A percentile compares a stretch with the other conserved stretches of the same genome.
Evolutionary conservation across 345 rosid species (phyloP).

Genomic region (Brassica incana): DNA sequence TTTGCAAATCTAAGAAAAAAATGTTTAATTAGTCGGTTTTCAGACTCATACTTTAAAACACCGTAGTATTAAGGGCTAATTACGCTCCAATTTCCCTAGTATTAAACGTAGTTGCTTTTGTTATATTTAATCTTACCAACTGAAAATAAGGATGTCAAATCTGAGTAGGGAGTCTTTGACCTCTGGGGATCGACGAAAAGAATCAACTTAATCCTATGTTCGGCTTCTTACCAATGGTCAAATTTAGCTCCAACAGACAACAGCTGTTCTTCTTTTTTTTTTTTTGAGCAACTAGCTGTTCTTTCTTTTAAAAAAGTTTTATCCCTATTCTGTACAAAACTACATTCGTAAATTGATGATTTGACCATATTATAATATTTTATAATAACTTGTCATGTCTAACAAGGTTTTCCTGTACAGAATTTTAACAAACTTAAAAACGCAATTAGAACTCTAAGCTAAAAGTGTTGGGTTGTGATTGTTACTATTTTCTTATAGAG

Average conservation of each 20-base stretch:
- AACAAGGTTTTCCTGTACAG: neutral
- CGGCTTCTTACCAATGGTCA: constrained; percentile 38
- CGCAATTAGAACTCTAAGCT: neutral
- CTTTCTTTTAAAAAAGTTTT: neutral
- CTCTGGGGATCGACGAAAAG: constrained; percentile 39
- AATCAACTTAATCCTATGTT: constrained; percentile 24
- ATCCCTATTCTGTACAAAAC: neutral
- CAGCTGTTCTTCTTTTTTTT: constrained; percentile 23
- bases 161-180: constrained; percentile 37
- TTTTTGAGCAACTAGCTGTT: no score
- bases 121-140: neutral
- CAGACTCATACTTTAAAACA: neutral
- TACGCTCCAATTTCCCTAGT: no score
- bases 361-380: neutral
- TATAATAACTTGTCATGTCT: neutral
- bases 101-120: neutral
- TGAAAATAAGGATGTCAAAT: constrained; percentile 26
- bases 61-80: neutral
- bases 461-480: neutral
- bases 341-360: neutral
- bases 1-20: neutral
- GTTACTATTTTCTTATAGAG: neutral
- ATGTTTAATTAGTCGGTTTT: neutral
- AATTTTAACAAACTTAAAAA: neutral
- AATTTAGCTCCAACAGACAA: constrained; percentile 24